Evolutionary conservation across 805 yeast species (phyloP).

Genomic region (Starmerella lactis-condensi): DNA sequence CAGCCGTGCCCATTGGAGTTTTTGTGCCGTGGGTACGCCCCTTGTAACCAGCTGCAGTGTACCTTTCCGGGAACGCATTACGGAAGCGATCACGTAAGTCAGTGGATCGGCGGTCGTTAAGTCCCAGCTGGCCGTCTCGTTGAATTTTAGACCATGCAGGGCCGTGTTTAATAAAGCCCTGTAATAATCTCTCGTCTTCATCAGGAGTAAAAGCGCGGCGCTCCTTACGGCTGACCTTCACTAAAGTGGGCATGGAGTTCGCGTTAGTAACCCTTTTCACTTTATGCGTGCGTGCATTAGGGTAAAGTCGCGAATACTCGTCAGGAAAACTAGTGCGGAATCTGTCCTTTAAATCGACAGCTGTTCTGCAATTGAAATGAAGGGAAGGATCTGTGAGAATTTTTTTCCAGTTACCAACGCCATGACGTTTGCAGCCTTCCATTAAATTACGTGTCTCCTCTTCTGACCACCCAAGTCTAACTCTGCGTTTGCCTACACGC

Average conservation of each 20-base stretch:
- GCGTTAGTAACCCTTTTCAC: conserved; percentile 16
- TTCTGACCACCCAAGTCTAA: conserved; percentile 26
- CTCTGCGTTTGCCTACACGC: conserved; percentile 22
- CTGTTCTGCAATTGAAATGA: conserved; percentile 27
- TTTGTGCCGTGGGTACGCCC: conserved; percentile 18
- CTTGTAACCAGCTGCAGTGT: conserved; percentile 29
- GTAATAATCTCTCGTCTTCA: conserved; percentile 27
- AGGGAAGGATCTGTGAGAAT: conserved; percentile 26
- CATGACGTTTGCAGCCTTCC: conserved; percentile 28
- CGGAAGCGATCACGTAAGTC: conserved; percentile 29
- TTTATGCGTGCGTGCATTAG: conserved; percentile 30
- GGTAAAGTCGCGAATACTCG: conserved; percentile 28
- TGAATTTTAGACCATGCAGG: conserved; percentile 31
- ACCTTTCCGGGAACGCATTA: conserved; percentile 29
- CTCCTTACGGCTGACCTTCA: conserved; percentile 29
- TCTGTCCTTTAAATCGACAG: conserved; percentile 30
- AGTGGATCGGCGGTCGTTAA: conserved; percentile 27
- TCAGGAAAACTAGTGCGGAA: conserved; percentile 30
- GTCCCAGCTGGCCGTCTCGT: conserved; percentile 24
- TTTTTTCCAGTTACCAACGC: conserved; percentile 32
- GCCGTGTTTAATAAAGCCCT: conserved; percentile 28
- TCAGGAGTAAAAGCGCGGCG: conserved; percentile 27
- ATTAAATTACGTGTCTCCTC: conserved; percentile 27
- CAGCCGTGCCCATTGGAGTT: conserved; percentile 4
- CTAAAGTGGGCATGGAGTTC: conserved; percentile 18